Conservation (phyloP, 1,284 basidiomycete species). For the Anthracocystis walkeri region DNA sequence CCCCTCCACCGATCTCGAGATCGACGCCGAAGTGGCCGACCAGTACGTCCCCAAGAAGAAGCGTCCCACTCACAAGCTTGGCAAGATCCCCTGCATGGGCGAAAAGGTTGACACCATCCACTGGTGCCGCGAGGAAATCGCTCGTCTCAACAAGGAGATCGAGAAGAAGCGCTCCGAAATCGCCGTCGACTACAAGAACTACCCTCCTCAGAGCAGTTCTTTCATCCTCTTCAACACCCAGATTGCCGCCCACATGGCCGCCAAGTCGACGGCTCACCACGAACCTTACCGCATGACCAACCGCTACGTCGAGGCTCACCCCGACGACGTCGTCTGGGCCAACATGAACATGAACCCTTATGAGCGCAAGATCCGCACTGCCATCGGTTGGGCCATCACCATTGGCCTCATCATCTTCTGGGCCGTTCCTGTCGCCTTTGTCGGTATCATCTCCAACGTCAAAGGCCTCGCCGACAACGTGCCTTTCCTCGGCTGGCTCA, state of each 20-base stretch:
- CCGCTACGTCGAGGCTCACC: conserved; percentile 61
- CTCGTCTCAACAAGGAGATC: conserved; percentile 73
- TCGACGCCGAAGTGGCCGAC: conserved; percentile 57
- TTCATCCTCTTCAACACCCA: conserved; percentile 95
- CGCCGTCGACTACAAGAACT: conserved; percentile 72
- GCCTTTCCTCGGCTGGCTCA: conserved; percentile 85
- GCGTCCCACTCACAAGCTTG: conserved; percentile 83
- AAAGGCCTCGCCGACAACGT: conserved; percentile 77
- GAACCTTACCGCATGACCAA: conserved; percentile 63
- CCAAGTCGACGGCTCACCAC: conserved; percentile 55
- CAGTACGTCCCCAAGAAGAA: conserved; percentile 66
- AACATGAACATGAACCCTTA: conserved; percentile 90
- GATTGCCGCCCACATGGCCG: conserved; percentile 74
- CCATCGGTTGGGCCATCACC: conserved; percentile 73
- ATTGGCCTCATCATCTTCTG: conserved; percentile 78
- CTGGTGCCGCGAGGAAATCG: conserved; percentile 79
- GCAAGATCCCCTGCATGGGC: conserved; percentile 75
- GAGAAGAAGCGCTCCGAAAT: conserved; percentile 76
- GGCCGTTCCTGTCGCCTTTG: conserved; percentile 75
- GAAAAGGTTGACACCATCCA: conserved; percentile 85
- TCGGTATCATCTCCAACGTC: conserved; percentile 87
- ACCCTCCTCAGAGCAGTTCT: conserved; percentile 73
- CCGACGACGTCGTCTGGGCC: conserved; percentile 85
- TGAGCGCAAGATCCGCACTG: conserved; percentile 77
- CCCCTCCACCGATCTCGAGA: conserved; percentile 51